Conservation (phyloP, 176 grass and related monocot genomes). For the Bothriochloa decipiens region DNA sequence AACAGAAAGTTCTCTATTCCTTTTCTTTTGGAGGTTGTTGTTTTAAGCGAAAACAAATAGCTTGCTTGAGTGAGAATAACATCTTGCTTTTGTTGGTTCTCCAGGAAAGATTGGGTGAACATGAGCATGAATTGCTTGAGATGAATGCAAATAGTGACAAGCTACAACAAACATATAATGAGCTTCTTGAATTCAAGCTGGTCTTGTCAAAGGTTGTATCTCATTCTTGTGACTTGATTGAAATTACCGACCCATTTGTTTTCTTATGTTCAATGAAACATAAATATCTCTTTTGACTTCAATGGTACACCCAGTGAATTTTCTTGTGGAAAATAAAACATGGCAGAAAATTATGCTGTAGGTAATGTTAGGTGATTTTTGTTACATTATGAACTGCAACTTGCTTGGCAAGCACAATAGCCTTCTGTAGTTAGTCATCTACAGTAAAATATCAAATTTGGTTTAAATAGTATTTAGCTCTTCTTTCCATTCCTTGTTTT, state of each 20-base stretch:
- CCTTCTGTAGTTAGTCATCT: slow-evolving; percentile 31
- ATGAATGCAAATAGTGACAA: slow-evolving; percentile 92
- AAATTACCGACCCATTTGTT: slow-evolving; percentile 7
- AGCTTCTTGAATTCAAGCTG: slow-evolving; percentile 98
- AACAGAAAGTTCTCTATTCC: not conserved
- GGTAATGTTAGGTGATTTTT: slow-evolving; percentile 11
- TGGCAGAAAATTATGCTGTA: not conserved
- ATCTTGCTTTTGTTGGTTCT: slow-evolving; percentile 33
- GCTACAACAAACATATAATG: slow-evolving; percentile 85
- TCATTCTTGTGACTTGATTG: slow-evolving; percentile 33
- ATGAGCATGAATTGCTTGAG: slow-evolving; percentile 95
- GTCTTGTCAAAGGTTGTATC: slow-evolving; percentile 97
- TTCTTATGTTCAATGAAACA: slow-evolving; percentile 25
- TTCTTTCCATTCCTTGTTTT: slow-evolving; percentile 41
- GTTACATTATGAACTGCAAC: slow-evolving; percentile 25
- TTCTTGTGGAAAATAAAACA: slow-evolving; percentile 21
- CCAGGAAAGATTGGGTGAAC: slow-evolving; percentile 79
- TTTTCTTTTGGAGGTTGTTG: slow-evolving; percentile 17
- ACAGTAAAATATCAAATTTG: slow-evolving; percentile 15
- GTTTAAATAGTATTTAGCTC: slow-evolving; percentile 36
- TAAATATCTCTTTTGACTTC: slow-evolving; percentile 19
- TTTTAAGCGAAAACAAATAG: slow-evolving; percentile 10
- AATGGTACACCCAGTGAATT: not conserved
- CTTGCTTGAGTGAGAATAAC: slow-evolving; percentile 9
- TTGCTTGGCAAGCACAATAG: slow-evolving; percentile 2